These are phyloP conservation scores for Uronychia setigera DNA, from an alignment of 73 alveolate species.

Conservation along the genomic window DNA sequence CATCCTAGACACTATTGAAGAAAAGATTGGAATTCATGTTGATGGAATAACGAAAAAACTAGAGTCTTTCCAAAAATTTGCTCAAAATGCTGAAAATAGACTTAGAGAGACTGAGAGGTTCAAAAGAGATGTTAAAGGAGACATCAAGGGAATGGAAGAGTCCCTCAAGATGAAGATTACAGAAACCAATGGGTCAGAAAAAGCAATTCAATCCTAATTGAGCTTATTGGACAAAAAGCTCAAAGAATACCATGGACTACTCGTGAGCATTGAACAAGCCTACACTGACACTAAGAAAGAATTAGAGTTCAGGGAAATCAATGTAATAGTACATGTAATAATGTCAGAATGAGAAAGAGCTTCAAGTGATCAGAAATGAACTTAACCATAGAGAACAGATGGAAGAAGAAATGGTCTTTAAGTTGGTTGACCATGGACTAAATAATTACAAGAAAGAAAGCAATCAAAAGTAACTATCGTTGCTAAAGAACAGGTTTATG, in stretches of 20 bases:
- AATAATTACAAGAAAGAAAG: background rate
- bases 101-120: background rate
- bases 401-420: background rate
- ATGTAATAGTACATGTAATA: background rate
- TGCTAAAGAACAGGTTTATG: background rate
- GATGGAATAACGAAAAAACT: background rate
- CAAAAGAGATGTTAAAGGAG: background rate
- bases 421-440: background rate
- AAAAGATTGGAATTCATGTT: background rate
- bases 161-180: background rate
- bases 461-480: background rate
- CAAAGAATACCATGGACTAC: background rate
- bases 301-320: background rate
- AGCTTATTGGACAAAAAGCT: background rate
- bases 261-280: background rate
- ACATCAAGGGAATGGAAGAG: background rate
- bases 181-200: background rate
- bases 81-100: background rate
- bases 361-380: background rate
- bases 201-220: background rate
- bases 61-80: background rate
- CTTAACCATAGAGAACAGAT: background rate
- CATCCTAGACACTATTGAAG: background rate
- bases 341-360: background rate
- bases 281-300: background rate